Conservation (phyloP, 2,329 filamentous ascomycete genomes). For the Trichoderma semiorbis region DNA sequence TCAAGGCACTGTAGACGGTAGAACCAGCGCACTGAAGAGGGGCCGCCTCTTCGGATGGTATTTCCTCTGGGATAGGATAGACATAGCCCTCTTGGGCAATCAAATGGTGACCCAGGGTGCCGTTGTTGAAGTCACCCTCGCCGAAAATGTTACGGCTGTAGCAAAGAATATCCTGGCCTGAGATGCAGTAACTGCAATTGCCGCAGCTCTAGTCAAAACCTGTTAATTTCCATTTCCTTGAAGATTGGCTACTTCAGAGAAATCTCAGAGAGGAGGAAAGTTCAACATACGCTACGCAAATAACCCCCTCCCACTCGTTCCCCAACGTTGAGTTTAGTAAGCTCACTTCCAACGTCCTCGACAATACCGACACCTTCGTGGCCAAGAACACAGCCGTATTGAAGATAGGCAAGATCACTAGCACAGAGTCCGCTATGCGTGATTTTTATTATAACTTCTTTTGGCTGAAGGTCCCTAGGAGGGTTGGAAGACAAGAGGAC, state of each 20-base stretch:
- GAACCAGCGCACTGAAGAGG: background rate
- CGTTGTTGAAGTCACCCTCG: constrained; percentile 17
- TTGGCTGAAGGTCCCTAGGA: background rate
- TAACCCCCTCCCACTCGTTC: background rate
- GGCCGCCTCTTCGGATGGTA: background rate
- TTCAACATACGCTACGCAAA: background rate
- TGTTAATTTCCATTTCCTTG: background rate
- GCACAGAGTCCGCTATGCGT: background rate
- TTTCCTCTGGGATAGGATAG: background rate
- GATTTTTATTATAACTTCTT: background rate
- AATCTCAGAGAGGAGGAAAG: background rate
- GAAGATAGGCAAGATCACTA: background rate
- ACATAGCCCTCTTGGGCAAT: background rate
- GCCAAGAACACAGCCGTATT: constrained; percentile 37
- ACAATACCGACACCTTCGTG: constrained; percentile 51
- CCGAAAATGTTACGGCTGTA: constrained; percentile 18
- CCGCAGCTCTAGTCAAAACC: constrained; percentile 48
- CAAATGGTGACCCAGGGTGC: constrained; percentile 23
- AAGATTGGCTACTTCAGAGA: background rate
- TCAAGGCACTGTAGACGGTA: background rate
- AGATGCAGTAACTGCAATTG: constrained; percentile 45
- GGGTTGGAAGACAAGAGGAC: background rate
- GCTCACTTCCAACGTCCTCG: constrained; percentile 40
- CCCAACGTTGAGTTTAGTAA: constrained; percentile 29
- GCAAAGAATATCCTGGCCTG: constrained; percentile 19